These are phyloP conservation scores for Sordariomycetes sp. DNA, from an alignment of 2,329 filamentous ascomycete genomes.

Conservation along the genomic window DNA sequence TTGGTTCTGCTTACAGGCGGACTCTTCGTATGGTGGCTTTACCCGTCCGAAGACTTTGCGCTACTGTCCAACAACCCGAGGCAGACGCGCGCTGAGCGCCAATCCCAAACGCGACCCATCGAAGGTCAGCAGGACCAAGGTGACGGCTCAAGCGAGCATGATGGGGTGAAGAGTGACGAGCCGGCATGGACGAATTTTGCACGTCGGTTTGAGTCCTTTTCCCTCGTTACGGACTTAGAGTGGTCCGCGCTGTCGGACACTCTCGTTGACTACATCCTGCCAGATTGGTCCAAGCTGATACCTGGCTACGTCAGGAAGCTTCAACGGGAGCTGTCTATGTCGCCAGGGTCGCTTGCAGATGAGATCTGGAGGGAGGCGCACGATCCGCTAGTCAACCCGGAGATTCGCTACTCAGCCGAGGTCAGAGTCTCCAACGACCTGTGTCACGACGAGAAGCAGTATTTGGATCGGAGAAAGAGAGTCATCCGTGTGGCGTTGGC, in stretches of 20 bases:
- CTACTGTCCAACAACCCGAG: constrained; percentile 15
- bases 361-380: constrained; percentile 92
- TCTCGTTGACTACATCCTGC: constrained; percentile 64
- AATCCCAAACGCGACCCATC: not conserved
- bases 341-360: constrained; percentile 78
- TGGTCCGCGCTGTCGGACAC: constrained; percentile 46
- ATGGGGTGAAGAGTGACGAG: too few species aligned
- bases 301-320: constrained; percentile 74
- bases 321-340: constrained; percentile 79
- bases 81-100: not conserved
- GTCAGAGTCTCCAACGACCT: constrained; percentile 77
- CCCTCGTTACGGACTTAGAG: constrained; percentile 43
- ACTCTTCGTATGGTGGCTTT: constrained; percentile 33
- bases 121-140: constrained; percentile 6
- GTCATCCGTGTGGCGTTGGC: constrained; percentile 67
- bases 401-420: constrained; percentile 71
- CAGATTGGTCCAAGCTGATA: constrained; percentile 71
- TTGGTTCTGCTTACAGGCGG: constrained; percentile 22
- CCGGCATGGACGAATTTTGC: constrained; percentile 40
- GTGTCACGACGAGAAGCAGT: constrained; percentile 75
- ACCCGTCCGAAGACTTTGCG: constrained; percentile 32
- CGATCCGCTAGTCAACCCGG: constrained; percentile 74
- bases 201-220: constrained; percentile 41
- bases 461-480: constrained; percentile 57
- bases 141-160: too few species aligned